phyloP scores from a whole-genome alignment of 2,329 filamentous ascomycete genomes.

The Atkinsonella texensis region DNA sequence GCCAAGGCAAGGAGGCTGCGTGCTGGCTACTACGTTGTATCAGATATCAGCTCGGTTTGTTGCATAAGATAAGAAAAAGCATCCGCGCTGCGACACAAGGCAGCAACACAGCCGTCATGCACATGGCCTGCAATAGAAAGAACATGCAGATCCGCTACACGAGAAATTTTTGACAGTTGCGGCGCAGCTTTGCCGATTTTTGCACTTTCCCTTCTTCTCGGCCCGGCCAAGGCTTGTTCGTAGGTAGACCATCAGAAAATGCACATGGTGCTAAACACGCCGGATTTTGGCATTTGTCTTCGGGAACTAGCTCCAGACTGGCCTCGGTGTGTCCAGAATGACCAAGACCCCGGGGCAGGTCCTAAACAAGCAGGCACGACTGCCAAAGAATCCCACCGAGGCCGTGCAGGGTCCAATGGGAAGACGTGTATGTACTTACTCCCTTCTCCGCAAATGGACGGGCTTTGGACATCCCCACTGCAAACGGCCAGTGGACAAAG shows the following conservation, averaged over 20 bases:
- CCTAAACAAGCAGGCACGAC: not conserved
- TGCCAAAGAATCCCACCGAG: not conserved
- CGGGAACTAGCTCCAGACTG: not conserved
- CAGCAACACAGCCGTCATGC: not conserved
- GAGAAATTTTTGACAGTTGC: not conserved
- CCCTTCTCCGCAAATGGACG: not conserved
- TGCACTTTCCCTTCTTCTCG: not conserved
- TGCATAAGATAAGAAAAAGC: too few relatives aligned
- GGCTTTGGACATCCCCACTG: not conserved
- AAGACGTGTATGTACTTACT: not conserved
- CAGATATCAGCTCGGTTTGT: not conserved
- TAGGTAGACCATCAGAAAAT: not conserved
- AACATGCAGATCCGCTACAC: too few relatives aligned
- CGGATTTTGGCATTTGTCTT: not conserved
- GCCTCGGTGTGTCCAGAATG: not conserved
- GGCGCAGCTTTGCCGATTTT: not conserved
- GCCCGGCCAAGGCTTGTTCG: not conserved
- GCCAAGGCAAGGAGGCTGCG: not conserved
- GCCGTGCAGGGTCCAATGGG: not conserved
- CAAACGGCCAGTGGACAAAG: constrained; percentile 1
- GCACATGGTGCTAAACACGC: too few relatives aligned
- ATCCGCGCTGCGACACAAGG: not conserved
- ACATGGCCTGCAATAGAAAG: too few relatives aligned
- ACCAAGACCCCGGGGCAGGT: constrained; percentile 2
- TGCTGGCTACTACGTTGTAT: not conserved